Evolutionary conservation across 805 yeast genomes (phyloP).

Genomic region (Millerozyma miso): DNA sequence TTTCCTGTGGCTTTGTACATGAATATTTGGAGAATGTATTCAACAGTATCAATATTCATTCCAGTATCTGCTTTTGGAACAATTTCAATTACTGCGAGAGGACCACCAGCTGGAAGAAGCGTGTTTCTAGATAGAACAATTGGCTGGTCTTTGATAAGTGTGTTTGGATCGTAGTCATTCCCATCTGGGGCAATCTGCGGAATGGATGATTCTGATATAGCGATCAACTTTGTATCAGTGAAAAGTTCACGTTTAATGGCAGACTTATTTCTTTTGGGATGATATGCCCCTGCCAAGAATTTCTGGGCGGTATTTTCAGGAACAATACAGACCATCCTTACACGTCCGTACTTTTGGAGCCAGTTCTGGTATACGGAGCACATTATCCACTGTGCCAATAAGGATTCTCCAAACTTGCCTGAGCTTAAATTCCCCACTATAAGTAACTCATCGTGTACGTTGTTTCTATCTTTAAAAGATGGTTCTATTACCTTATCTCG

Average conservation of each 20-base stretch:
- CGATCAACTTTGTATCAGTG: conserved; percentile 55
- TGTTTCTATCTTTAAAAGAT: conserved; percentile 22
- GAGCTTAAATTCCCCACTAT: conserved; percentile 57
- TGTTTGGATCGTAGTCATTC: conserved; percentile 31
- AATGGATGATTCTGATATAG: conserved; percentile 28
- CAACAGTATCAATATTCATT: conserved; percentile 52
- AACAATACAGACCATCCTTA: conserved; percentile 68
- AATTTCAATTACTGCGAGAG: conserved; percentile 57
- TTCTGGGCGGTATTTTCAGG: conserved; percentile 50
- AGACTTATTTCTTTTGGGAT: conserved; percentile 53
- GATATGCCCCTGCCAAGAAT: conserved; percentile 53
- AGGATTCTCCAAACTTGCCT: conserved; percentile 53
- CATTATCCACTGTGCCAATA: conserved; percentile 69
- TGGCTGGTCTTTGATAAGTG: conserved; percentile 35
- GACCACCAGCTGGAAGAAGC: conserved; percentile 26
- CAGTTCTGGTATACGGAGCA: conserved; percentile 69
- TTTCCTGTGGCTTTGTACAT: conserved; percentile 46
- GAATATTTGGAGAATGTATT: conserved; percentile 60
- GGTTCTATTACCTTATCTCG: conserved; percentile 40
- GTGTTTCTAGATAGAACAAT: conserved; percentile 23
- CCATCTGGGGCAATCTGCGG: conserved; percentile 25
- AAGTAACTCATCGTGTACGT: conserved; percentile 51
- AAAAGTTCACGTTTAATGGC: conserved; percentile 63
- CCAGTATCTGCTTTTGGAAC: conserved; percentile 32
- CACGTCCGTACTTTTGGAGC: conserved; percentile 68